phyloP scores from a whole-genome alignment of 2,329 filamentous ascomycete species.

The Cladophialophora chaetospira region DNA sequence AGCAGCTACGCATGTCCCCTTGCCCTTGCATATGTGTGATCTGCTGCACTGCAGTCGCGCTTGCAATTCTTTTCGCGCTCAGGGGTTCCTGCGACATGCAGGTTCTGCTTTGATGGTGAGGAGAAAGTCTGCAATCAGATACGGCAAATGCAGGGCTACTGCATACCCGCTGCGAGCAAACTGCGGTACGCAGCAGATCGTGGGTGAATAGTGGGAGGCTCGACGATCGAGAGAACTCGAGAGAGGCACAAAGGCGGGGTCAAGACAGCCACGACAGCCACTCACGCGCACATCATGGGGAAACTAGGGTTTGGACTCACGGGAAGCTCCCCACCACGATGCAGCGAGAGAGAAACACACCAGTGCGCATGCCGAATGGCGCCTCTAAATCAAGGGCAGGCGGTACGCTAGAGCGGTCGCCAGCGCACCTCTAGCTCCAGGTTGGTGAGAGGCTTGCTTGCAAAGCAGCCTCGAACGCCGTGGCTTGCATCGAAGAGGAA shows the following conservation, averaged over 20 bases:
- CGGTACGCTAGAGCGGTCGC: no score
- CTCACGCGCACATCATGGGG: background rate
- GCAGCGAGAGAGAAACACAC: background rate
- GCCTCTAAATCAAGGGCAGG: background rate
- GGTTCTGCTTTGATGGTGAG: background rate
- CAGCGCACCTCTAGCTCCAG: no score
- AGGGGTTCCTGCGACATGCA: conserved; percentile 14
- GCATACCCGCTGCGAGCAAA: conserved; percentile 1
- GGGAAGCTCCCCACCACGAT: background rate
- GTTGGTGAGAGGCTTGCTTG: no score
- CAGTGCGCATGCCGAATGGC: background rate
- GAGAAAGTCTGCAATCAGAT: background rate
- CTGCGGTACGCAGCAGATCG: background rate
- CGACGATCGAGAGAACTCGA: no score
- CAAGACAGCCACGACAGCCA: no score
- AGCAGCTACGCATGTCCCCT: background rate
- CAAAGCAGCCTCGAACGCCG: no score
- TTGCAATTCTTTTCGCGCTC: background rate
- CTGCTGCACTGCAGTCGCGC: background rate
- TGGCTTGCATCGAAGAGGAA: no score
- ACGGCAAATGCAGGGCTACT: conserved; percentile 4
- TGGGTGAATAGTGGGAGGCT: background rate
- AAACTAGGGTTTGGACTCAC: background rate
- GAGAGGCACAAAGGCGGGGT: no score
- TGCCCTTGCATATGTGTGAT: conserved; percentile 11